Percentiles rank a stretch among this genome's conserved stretches.
These are phyloP conservation scores for Onygenales sp. DNA, from an alignment of 2,329 filamentous ascomycete genomes.

Conservation along the genomic window DNA sequence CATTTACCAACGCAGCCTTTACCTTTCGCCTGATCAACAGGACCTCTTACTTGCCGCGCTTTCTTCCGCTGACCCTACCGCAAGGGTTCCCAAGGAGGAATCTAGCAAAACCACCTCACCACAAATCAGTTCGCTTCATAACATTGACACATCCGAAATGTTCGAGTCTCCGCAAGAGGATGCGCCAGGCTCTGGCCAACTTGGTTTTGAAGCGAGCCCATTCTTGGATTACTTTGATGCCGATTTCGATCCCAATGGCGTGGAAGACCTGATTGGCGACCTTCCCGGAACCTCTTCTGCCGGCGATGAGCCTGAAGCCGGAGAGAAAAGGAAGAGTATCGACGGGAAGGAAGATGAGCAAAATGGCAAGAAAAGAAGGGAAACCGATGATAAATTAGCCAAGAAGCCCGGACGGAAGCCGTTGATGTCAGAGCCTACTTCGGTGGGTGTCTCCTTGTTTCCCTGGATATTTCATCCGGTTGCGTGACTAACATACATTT, in stretches of 20 bases:
- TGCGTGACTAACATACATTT: neutral
- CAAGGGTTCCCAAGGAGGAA: constrained; percentile 16
- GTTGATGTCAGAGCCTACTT: constrained; percentile 87
- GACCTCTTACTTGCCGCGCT: constrained; percentile 66
- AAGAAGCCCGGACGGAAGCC: constrained; percentile 98
- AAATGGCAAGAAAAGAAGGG: constrained; percentile 63
- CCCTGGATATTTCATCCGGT: neutral
- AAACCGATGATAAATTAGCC: constrained; percentile 72
- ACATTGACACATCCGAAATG: constrained; percentile 10
- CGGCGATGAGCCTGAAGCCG: constrained; percentile 38
- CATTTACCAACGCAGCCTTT: constrained; percentile 47
- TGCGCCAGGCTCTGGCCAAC: constrained; percentile 35
- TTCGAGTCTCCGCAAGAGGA: constrained; percentile 25
- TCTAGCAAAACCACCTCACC: constrained; percentile 8
- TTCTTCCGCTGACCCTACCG: constrained; percentile 53
- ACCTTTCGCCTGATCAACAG: constrained; percentile 68
- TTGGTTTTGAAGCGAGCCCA: constrained; percentile 63
- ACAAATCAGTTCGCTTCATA: neutral
- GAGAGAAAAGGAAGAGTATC: constrained; percentile 52
- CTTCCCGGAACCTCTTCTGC: constrained; percentile 45
- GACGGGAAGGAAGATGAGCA: constrained; percentile 48
- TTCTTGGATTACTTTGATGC: constrained; percentile 75
- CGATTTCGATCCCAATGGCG: constrained; percentile 58
- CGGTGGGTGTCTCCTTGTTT: constrained; percentile 53
- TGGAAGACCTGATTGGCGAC: constrained; percentile 65